Evolutionary conservation across 306 rosid species (phyloP).

Genomic region (Sesbania bispinosa): DNA sequence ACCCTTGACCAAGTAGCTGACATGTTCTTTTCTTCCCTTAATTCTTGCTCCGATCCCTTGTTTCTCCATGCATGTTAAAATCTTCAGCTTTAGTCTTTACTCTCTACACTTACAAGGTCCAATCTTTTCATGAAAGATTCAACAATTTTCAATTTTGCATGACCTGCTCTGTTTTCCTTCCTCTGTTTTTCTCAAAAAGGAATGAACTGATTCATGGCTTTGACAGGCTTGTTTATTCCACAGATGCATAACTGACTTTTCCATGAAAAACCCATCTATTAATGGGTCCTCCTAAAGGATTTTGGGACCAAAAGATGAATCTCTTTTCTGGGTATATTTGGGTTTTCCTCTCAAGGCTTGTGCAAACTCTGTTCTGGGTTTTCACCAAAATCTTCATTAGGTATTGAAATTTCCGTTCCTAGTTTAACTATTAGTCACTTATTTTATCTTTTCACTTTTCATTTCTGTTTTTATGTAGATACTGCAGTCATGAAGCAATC

Average conservation of each 20-base stretch:
- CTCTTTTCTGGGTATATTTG: slow-evolving; percentile 32
- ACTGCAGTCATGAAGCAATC: not conserved
- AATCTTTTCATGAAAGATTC: slow-evolving; percentile 19
- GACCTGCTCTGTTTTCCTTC: slow-evolving; percentile 41
- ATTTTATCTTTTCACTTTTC: not conserved
- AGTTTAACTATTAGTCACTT: not conserved
- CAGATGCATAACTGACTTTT: not conserved
- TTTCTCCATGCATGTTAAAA: too few relatives aligned
- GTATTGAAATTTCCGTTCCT: slow-evolving; percentile 41
- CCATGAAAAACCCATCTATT: slow-evolving; percentile 18
- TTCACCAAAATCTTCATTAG: slow-evolving; percentile 43
- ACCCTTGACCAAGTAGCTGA: slow-evolving; percentile 71
- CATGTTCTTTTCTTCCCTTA: slow-evolving; percentile 66
- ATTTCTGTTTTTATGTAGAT: slow-evolving; percentile 31
- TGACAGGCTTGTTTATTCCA: slow-evolving; percentile 15
- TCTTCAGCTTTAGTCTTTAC: too few relatives aligned
- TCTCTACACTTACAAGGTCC: slow-evolving; percentile 56
- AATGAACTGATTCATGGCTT: slow-evolving; percentile 38
- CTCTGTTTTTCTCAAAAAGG: slow-evolving; percentile 55
- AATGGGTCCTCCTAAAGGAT: slow-evolving; percentile 35
- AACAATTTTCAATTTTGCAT: slow-evolving; percentile 54
- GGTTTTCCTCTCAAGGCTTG: slow-evolving; percentile 42
- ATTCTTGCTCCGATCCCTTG: too few relatives aligned
- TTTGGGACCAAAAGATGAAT: slow-evolving; percentile 32
- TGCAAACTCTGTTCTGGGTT: slow-evolving; percentile 45